Evolutionary conservation across 73 alveolate species (phyloP), one percentile per base, ranked within the genome.

Genomic region (Tetrahymena borealis): DNA sequence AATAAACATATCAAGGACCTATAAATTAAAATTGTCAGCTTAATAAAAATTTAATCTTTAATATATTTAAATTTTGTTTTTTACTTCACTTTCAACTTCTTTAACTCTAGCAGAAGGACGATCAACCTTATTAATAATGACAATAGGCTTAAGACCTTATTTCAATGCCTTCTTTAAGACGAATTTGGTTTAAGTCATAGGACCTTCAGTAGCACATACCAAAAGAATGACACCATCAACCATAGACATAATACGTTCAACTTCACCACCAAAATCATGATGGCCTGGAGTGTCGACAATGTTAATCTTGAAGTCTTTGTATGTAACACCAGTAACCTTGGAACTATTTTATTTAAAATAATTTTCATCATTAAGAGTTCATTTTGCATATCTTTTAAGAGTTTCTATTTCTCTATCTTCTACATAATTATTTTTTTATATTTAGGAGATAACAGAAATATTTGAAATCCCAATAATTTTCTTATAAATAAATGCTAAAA

Each of bases 181-280:
- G 79, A 96, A 96, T 91, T 96, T 95, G 43, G 99, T 96, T 79
- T 96, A 90, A 5, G 99, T 97, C 99, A 96, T 96, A n/a, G 99
- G 99, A 12, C 99, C 99, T 91, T 97, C 98, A 79, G 98, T 97
- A 33, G 99, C 98, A 90, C 97, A 98, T 24, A 98, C 98, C 41
- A 98, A 97, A 24, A 97, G 92, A 93, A 98, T 95, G 38, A 97
- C 98, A 28, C 98, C 98, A 94, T 97, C 98, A 79, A 96, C 99
- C 99, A 98, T 98, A 43, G 96, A 40, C 98, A 98, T 96, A 92
- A 97, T 97, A 39, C 99, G 91, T 91, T 98, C 99, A 24, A 93
- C 95, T 40, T 93, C 95, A 35, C 95, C 98, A 85, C 98, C 98
- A 38, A 96, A 96, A 78, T 96, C 98, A 15, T 96, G 94, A 92